Base-by-base conservation (phyloP, 768 basidiomycete genomes). In the Cystofilobasidium ferigula region DNA sequence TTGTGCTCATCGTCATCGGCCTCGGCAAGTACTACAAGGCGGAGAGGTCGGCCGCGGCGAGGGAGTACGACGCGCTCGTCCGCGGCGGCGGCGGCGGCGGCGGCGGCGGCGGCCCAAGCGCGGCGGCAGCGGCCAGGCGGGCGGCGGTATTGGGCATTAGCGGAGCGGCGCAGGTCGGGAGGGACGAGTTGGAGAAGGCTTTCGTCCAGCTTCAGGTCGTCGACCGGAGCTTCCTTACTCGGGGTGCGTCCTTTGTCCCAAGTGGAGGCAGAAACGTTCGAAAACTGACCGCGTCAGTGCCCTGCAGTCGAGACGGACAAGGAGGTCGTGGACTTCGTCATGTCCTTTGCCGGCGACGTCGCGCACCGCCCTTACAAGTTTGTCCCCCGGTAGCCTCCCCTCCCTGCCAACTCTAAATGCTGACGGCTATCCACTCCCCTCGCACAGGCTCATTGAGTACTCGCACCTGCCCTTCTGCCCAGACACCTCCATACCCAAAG, bases 401-500 rank as follows among this genome's bases (percentile, higher is more conserved):
- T 10, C n/a, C 32, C 3, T 2, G 24, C 61, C 9, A 43, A 16
- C 8, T 40, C 38, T 24, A 3, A 54, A 1, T n/a, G 18, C 43
- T 28, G 6, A 35, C 62, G 32, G 18, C 35, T 18, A 4, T 53
- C 6, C 28, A 32, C 18, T 45, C 30, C 26, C 26, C 13, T 5
- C 34, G 53, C 0, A 68, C 70, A 74, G 76, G 57, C 70, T 74
- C 14, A 70, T 76, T 32, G 68, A 72, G 22, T 74, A 74, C 54
- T 71, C 73, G 0, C 76, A 77, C 60, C 72, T 76, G 34, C 69
- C 70, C 57, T 74, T 76, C 63, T 70, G 71, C 40, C 70, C 73
- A 8, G 61, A 70, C 36, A 72, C 73, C 57, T 64, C 63, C 18
- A 45, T 70, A 30, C 64, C 63, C 34, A 75, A 75, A 57, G 70